Evolutionary conservation across 2,329 filamentous ascomycete genomes (phyloP).

Genomic region (Fusarium concolor): DNA sequence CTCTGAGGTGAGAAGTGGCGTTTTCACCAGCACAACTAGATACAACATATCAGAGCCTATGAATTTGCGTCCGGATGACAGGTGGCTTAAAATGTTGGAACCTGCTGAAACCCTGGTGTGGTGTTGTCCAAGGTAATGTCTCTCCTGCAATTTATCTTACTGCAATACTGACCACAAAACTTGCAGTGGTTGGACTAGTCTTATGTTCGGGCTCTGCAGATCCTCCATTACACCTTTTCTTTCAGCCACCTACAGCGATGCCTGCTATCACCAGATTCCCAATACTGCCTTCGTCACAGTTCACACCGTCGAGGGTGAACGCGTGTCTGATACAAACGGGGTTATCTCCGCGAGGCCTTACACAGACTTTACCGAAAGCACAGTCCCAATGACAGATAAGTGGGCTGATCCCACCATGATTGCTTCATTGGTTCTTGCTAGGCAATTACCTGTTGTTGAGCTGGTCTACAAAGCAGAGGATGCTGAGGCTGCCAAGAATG

Average conservation of each 20-base stretch:
- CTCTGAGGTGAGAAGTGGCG: background rate
- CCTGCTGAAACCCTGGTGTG: slow-evolving; percentile 38
- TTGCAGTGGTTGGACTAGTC: slow-evolving; percentile 27
- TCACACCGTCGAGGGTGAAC: slow-evolving; percentile 22
- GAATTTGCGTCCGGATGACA: background rate
- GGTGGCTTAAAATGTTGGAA: slow-evolving; percentile 17
- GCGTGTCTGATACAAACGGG: background rate
- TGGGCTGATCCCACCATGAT: background rate
- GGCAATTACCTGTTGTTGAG: slow-evolving; percentile 21
- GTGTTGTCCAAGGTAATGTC: slow-evolving; percentile 40
- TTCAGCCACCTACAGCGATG: background rate
- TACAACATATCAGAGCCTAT: background rate
- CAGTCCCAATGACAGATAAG: background rate
- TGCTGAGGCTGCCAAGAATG: slow-evolving; percentile 1
- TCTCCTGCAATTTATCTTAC: no score
- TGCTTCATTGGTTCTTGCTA: background rate
- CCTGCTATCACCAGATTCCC: background rate
- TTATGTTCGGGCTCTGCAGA: slow-evolving; percentile 11
- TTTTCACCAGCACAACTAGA: slow-evolving; percentile 21
- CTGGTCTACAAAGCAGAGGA: slow-evolving; percentile 35
- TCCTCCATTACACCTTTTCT: slow-evolving; percentile 13
- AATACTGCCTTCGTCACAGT: background rate
- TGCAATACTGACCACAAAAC: background rate
- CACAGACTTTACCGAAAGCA: background rate
- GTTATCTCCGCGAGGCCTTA: slow-evolving; percentile 5